A percentile compares a stretch with the other conserved stretches of the same genome.
These are phyloP conservation scores for Fusarium austroafricanum DNA, from an alignment of 2,329 filamentous ascomycete genomes.

Conservation along the genomic window DNA sequence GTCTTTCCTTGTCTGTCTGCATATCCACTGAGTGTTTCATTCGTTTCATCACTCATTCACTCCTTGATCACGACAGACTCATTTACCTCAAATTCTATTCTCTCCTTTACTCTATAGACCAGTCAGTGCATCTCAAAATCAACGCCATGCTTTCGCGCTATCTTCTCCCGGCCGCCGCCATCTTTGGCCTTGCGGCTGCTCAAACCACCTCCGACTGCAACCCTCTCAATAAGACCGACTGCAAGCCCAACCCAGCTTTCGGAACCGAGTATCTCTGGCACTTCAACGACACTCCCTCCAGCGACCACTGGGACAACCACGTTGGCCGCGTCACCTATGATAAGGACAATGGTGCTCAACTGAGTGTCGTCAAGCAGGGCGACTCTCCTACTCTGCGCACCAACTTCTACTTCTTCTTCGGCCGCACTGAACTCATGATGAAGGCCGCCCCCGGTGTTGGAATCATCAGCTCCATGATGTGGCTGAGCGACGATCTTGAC, in stretches of 20 bases:
- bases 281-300: slow-evolving; percentile 72
- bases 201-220: slow-evolving; percentile 85
- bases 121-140: not conserved
- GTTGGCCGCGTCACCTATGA: slow-evolving; percentile 74
- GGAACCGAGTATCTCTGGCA: slow-evolving; percentile 70
- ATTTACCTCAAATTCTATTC: slow-evolving; percentile 12
- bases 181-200: slow-evolving; percentile 65
- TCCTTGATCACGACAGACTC: slow-evolving; percentile 37
- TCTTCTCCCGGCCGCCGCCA: slow-evolving; percentile 51
- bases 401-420: slow-evolving; percentile 88
- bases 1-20: slow-evolving; percentile 29
- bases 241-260: slow-evolving; percentile 78
- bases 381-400: slow-evolving; percentile 84
- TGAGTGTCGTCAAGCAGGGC: slow-evolving; percentile 76
- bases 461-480: slow-evolving; percentile 84
- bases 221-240: slow-evolving; percentile 74
- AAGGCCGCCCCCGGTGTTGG: slow-evolving; percentile 80
- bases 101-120: slow-evolving; percentile 13
- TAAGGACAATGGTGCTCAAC: slow-evolving; percentile 72
- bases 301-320: slow-evolving; percentile 72
- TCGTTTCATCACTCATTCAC: slow-evolving; percentile 31
- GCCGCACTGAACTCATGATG: slow-evolving; percentile 80
- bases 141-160: slow-evolving; percentile 45
- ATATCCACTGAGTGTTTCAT: slow-evolving; percentile 31
- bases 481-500: slow-evolving; percentile 85